A percentile compares a stretch with the other conserved stretches of the same genome.
These are phyloP conservation scores for Neurospora sp. DNA, from an alignment of 495 filamentous ascomycete species.

Conservation along the genomic window DNA sequence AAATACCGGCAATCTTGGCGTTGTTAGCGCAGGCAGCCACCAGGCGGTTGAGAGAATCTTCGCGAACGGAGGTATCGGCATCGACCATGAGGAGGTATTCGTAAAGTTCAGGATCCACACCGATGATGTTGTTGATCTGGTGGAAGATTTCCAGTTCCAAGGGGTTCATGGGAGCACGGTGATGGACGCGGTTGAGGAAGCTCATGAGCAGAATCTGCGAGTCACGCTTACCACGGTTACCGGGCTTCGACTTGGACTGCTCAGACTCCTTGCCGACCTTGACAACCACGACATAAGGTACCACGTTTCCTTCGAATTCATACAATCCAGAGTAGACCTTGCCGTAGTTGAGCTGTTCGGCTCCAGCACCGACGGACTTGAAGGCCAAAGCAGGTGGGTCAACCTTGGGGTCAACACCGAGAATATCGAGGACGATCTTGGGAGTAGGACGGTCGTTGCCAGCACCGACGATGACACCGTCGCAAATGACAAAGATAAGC, in stretches of 20 bases:
- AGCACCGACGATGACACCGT: conserved; percentile 91
- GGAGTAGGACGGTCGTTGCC: conserved; percentile 96
- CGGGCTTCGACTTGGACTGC: conserved; percentile 82
- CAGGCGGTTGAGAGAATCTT: conserved; percentile 85
- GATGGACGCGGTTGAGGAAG: conserved; percentile 96
- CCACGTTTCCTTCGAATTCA: conserved; percentile 94
- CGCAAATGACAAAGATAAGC: conserved; percentile 86
- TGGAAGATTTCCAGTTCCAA: conserved; percentile 97
- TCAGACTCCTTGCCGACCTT: conserved; percentile 97
- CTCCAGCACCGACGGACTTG: conserved; percentile 80
- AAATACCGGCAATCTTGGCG: conserved; percentile 93
- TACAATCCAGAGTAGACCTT: conserved; percentile 98
- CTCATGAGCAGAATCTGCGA: conserved; percentile 76
- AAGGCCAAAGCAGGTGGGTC: conserved; percentile 90
- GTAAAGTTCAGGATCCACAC: conserved; percentile 93
- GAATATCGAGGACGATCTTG: conserved; percentile 93
- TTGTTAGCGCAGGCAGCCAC: conserved; percentile 91
- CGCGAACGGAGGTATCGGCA: conserved; percentile 88
- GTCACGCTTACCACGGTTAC: conserved; percentile 97
- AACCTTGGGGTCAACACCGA: conserved; percentile 93
- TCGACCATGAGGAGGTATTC: conserved; percentile 98
- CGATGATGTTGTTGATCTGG: conserved; percentile 98
- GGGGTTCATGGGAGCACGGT: conserved; percentile 85
- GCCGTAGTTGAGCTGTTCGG: conserved; percentile 91
- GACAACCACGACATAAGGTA: conserved; percentile 90